phyloP scores from a whole-genome alignment of 2,329 filamentous ascomycete genomes.

The Fusarium sp. region DNA sequence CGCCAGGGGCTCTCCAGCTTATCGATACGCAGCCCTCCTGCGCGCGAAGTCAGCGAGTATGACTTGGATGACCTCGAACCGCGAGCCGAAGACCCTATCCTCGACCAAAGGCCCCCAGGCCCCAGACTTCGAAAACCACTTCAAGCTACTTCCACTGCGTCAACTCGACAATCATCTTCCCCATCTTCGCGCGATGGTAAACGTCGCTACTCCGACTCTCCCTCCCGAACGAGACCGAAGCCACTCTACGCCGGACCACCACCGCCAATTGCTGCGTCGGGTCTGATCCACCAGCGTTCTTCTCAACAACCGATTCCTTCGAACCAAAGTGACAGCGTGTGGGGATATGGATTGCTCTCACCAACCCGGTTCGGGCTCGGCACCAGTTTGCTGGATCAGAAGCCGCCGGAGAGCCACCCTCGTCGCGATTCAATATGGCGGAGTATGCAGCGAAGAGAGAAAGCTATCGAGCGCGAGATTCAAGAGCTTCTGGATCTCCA shows the following conservation, averaged over 20 bases:
- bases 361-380: constrained; percentile 28
- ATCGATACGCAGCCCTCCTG: constrained; percentile 42
- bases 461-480: constrained; percentile 59
- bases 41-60: constrained; percentile 49
- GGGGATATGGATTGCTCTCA: constrained; percentile 30
- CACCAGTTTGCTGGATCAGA: constrained; percentile 51
- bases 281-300: constrained; percentile 43
- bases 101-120: constrained; percentile 37
- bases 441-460: constrained; percentile 59
- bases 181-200: constrained; percentile 37
- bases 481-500: constrained; percentile 63
- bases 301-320: constrained; percentile 16
- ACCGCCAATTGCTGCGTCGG: constrained; percentile 62
- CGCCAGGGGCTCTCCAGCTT: constrained; percentile 41
- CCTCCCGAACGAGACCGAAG: constrained; percentile 48
- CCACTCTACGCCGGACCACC: constrained; percentile 62
- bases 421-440: constrained; percentile 61
- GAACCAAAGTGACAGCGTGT: constrained; percentile 21
- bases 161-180: constrained; percentile 29
- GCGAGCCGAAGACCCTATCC: constrained; percentile 46
- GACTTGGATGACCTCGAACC: constrained; percentile 56
- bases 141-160: constrained; percentile 6
- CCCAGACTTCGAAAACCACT: constrained; percentile 36
- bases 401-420: constrained; percentile 41
- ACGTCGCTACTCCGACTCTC: constrained; percentile 47